Evolutionary conservation across 805 yeast species (phyloP).

Genomic region (Candida adriatica): DNA sequence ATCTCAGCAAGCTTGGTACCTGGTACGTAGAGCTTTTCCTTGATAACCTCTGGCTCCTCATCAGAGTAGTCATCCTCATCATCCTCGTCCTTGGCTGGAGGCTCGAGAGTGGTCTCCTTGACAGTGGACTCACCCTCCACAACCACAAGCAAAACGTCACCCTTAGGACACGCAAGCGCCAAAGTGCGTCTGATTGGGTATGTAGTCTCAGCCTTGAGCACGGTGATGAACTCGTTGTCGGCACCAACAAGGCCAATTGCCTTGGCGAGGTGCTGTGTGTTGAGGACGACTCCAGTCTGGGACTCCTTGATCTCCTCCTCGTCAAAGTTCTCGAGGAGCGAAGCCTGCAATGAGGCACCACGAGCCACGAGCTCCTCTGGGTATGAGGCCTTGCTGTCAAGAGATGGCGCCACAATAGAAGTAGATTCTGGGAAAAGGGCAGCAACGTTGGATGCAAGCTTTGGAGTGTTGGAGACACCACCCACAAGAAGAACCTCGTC

Average conservation of each 20-base stretch:
- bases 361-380: slow-evolving; percentile 88
- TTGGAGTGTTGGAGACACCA: slow-evolving; percentile 90
- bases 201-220: slow-evolving; percentile 79
- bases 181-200: slow-evolving; percentile 81
- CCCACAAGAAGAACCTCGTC: slow-evolving; percentile 91
- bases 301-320: slow-evolving; percentile 78
- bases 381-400: slow-evolving; percentile 70
- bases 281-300: slow-evolving; percentile 73
- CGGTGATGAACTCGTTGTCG: slow-evolving; percentile 63
- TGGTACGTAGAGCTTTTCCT: slow-evolving; percentile 66
- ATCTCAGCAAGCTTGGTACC: slow-evolving; percentile 74
- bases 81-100: slow-evolving; percentile 45
- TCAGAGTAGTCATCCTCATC: slow-evolving; percentile 52
- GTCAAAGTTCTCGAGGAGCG: slow-evolving; percentile 72
- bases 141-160: slow-evolving; percentile 60
- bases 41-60: slow-evolving; percentile 85
- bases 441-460: slow-evolving; percentile 70
- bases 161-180: slow-evolving; percentile 52
- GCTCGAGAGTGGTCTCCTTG: slow-evolving; percentile 74
- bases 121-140: slow-evolving; percentile 82
- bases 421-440: slow-evolving; percentile 77
- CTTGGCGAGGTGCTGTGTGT: slow-evolving; percentile 79
- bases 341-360: slow-evolving; percentile 97
- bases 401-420: slow-evolving; percentile 66
- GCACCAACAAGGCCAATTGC: slow-evolving; percentile 81